These are phyloP conservation scores for Bryum argenteum DNA, from an alignment of 225 moss, liverwort and hornwort species.

Conservation along the genomic window DNA sequence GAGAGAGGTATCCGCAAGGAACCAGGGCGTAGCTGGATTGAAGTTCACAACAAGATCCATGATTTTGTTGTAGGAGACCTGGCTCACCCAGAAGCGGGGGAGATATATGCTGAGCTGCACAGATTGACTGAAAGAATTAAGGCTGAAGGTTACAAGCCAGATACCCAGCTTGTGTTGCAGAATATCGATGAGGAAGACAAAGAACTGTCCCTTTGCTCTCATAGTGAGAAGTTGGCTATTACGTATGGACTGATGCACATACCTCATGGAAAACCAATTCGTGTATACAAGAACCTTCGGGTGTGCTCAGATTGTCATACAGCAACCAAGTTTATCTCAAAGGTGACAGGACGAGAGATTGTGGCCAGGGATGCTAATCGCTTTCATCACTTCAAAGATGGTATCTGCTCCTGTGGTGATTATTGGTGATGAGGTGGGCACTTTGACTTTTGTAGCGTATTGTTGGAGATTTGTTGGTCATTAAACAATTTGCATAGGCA, in stretches of 20 bases:
- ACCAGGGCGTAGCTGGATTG: too few relatives aligned
- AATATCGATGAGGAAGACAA: background rate
- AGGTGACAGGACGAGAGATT: background rate
- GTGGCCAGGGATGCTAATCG: background rate
- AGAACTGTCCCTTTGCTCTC: background rate
- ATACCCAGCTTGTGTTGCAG: background rate
- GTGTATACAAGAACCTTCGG: too few relatives aligned
- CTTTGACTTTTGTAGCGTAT: too few relatives aligned
- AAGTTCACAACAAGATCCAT: too few relatives aligned
- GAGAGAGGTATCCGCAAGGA: too few relatives aligned
- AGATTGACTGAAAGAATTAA: background rate
- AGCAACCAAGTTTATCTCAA: background rate
- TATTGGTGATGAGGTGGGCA: too few relatives aligned
- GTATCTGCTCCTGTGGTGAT: too few relatives aligned
- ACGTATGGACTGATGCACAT: background rate
- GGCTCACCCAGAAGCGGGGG: background rate
- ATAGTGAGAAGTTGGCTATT: background rate
- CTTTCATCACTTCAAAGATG: too few relatives aligned
- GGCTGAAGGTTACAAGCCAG: too few relatives aligned
- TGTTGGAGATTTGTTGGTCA: too few relatives aligned
- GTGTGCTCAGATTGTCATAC: too few relatives aligned
- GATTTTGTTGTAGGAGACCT: background rate
- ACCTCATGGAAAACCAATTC: background rate
- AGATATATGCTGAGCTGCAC: background rate
- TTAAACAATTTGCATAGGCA: too few relatives aligned